A percentile compares a stretch with the other conserved stretches of the same genome.
Evolutionary conservation across 352 stramenopile species (phyloP).

Genomic region (Phytophthora ohioensis): DNA sequence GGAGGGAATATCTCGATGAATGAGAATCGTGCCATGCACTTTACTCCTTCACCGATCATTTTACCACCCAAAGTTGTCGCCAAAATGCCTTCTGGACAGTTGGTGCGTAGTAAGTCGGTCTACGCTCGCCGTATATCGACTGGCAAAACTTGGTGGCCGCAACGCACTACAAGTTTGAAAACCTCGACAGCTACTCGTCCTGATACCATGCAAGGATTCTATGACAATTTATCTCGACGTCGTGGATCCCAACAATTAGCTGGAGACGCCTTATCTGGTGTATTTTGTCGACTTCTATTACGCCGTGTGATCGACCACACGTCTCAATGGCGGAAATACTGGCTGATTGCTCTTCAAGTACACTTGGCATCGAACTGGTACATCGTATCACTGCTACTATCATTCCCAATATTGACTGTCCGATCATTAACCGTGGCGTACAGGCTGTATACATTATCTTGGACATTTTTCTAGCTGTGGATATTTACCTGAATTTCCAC

Average conservation of each 20-base stretch:
- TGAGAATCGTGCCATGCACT: conserved; percentile 31
- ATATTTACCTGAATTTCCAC: conserved; percentile 67
- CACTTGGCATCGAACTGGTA: conserved; percentile 56
- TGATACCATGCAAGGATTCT: conserved; percentile 46
- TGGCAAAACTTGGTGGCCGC: conserved; percentile 23
- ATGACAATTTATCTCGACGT: conserved; percentile 46
- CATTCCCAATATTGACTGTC: conserved; percentile 46
- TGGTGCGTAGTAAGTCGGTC: conserved; percentile 65
- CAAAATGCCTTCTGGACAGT: conserved; percentile 6
- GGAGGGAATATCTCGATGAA: conserved; percentile 39
- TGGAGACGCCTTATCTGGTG: not conserved
- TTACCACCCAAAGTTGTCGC: conserved; percentile 5
- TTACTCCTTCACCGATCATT: conserved; percentile 19
- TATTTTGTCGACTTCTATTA: conserved; percentile 34
- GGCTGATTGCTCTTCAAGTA: conserved; percentile 51
- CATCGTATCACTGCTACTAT: conserved; percentile 48
- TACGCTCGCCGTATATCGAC: conserved; percentile 42
- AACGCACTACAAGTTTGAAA: conserved; percentile 12
- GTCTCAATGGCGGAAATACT: conserved; percentile 47
- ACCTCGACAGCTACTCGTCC: not conserved
- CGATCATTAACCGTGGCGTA: conserved; percentile 15
- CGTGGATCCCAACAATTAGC: conserved; percentile 17
- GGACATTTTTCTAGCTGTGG: conserved; percentile 48
- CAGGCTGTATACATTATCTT: conserved; percentile 31
- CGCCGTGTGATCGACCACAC: conserved; percentile 33